Evolutionary conservation across 345 rosid species (phyloP).

Genomic region (Salix exigua): DNA sequence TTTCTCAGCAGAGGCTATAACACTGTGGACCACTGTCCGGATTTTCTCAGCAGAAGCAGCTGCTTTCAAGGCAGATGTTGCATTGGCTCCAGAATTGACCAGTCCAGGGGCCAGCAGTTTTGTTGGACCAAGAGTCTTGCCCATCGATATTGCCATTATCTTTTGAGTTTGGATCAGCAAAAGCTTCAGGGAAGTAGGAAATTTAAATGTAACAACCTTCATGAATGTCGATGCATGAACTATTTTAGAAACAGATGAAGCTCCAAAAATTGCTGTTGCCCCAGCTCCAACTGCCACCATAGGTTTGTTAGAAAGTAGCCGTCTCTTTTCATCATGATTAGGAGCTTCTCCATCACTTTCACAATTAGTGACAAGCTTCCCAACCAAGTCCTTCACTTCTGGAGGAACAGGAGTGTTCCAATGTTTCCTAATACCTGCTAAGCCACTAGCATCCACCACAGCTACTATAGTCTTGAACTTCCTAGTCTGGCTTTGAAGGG

Average conservation of each 20-base stretch:
- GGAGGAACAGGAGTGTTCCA: conserved; percentile 73
- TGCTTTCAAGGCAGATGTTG: conserved; percentile 61
- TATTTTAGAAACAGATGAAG: conserved; percentile 70
- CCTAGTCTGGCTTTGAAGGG: conserved; percentile 69
- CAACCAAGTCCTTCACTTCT: conserved; percentile 64
- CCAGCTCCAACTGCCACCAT: conserved; percentile 90
- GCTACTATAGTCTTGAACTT: conserved; percentile 72
- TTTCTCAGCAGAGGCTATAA: conserved; percentile 81
- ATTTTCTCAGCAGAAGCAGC: conserved; percentile 81
- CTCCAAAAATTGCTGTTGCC: conserved; percentile 79
- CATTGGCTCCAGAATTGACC: conserved; percentile 57
- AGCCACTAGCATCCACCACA: conserved; percentile 71
- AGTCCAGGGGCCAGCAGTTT: conserved; percentile 68
- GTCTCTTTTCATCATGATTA: conserved; percentile 37
- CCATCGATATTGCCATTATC: conserved; percentile 48
- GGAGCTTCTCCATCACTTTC: conserved; percentile 40
- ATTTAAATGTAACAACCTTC: conserved; percentile 55
- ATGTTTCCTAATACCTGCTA: conserved; percentile 73
- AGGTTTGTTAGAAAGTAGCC: conserved; percentile 52
- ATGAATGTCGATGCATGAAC: conserved; percentile 57
- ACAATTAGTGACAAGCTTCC: conserved; percentile 36
- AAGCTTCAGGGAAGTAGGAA: conserved; percentile 61
- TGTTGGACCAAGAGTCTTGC: conserved; percentile 57
- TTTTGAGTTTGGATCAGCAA: conserved; percentile 66
- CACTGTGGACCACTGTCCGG: conserved; percentile 60